Evolutionary conservation across 2,329 filamentous ascomycete species (phyloP).

Genomic region (Rhynchosporium agropyri): DNA sequence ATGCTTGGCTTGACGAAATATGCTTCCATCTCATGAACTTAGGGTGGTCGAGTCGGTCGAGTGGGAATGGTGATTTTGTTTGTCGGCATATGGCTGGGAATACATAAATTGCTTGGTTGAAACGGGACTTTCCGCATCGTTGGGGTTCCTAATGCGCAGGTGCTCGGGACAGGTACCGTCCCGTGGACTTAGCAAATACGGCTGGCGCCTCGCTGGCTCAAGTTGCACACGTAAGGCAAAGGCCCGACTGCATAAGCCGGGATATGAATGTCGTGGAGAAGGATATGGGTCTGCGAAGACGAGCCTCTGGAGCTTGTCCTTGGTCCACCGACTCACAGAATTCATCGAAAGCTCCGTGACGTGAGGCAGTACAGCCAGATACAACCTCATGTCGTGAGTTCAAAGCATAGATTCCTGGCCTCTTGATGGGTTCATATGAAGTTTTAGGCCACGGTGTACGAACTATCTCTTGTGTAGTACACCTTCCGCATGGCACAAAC

Average conservation of each 20-base stretch:
- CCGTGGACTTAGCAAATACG: not conserved
- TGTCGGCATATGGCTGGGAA: not conserved
- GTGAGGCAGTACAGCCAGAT: no score
- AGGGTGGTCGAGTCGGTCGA: not conserved
- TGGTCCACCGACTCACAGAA: not conserved
- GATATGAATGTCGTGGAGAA: not conserved
- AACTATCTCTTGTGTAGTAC: not conserved
- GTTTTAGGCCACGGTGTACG: not conserved
- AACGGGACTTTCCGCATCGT: no score
- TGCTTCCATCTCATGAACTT: slow-evolving; percentile 2
- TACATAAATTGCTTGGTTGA: not conserved
- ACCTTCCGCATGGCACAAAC: slow-evolving; percentile 1
- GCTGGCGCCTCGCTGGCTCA: not conserved
- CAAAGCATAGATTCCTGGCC: no score
- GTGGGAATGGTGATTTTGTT: not conserved
- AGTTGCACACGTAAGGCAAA: not conserved
- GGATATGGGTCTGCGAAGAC: not conserved
- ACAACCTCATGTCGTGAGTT: no score
- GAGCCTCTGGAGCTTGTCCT: not conserved
- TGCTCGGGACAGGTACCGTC: not conserved
- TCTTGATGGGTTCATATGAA: no score
- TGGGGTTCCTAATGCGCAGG: not conserved
- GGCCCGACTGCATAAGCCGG: slow-evolving; percentile 12
- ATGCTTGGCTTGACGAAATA: not conserved
- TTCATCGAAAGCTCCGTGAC: no score